phyloP scores from a whole-genome alignment of 2,329 filamentous ascomycete genomes.

The Fusarium pseudocircinatum region DNA sequence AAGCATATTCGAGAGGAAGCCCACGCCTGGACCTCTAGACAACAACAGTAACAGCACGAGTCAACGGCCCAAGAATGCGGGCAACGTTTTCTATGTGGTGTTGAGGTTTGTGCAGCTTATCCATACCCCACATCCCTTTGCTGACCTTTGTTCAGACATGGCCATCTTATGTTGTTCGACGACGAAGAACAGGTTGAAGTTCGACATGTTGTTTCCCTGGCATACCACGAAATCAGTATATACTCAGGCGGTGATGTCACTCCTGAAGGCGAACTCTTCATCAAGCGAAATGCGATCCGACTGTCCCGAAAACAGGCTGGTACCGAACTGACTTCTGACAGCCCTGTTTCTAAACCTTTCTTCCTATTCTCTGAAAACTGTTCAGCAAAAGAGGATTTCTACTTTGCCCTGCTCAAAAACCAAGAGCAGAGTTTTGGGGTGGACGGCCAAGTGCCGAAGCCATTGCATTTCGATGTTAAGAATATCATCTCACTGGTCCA shows the following conservation, averaged over 20 bases:
- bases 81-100: slow-evolving; percentile 94
- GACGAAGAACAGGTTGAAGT: slow-evolving; percentile 96
- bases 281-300: slow-evolving; percentile 91
- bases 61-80: slow-evolving; percentile 70
- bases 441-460: slow-evolving; percentile 68
- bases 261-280: slow-evolving; percentile 92
- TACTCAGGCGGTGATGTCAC: slow-evolving; percentile 82
- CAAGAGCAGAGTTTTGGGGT: slow-evolving; percentile 74
- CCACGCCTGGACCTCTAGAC: slow-evolving; percentile 57
- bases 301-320: slow-evolving; percentile 72
- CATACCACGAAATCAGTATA: slow-evolving; percentile 85
- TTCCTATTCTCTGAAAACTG: slow-evolving; percentile 95
- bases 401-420: slow-evolving; percentile 88
- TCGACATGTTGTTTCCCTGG: slow-evolving; percentile 91
- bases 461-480: slow-evolving; percentile 81
- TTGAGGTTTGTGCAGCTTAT: slow-evolving; percentile 62
- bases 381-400: slow-evolving; percentile 98
- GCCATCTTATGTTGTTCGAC: slow-evolving; percentile 97
- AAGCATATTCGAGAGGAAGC: slow-evolving; percentile 89
- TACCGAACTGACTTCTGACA: slow-evolving; percentile 64
- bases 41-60: slow-evolving; percentile 58
- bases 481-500: slow-evolving; percentile 92
- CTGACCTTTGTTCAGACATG: slow-evolving; percentile 68
- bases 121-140: slow-evolving; percentile 6
- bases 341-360: slow-evolving; percentile 78